Percentiles rank a stretch among this genome's conserved stretches.
Evolutionary conservation across 306 rosid species (phyloP).

Genomic region (Crotalaria pallida): DNA sequence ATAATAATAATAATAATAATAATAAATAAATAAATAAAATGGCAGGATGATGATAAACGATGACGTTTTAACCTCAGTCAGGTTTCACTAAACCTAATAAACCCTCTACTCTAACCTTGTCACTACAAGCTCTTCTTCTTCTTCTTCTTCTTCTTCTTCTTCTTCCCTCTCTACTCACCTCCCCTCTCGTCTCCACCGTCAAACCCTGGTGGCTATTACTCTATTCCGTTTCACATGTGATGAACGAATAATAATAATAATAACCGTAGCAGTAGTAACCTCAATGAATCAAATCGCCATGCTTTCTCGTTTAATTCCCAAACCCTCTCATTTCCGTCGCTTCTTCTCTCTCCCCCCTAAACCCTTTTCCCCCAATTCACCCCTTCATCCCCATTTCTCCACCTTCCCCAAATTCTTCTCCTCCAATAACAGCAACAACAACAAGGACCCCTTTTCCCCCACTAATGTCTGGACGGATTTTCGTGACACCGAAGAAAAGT

Average conservation of each 20-base stretch:
- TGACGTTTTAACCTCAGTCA: neutral
- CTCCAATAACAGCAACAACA: conserved; percentile 20
- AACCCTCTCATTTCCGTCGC: conserved; percentile 53
- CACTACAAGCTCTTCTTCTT: neutral
- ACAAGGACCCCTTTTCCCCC: conserved; percentile 25
- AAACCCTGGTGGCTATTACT: too few species aligned
- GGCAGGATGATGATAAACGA: neutral
- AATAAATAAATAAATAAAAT: too few species aligned
- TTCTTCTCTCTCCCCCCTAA: conserved; percentile 38
- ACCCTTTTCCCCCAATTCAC: neutral
- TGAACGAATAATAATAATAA: conserved; percentile 20
- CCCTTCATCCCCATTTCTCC: conserved; percentile 7
- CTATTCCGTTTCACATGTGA: neutral
- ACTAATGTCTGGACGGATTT: conserved; percentile 41
- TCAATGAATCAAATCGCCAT: conserved; percentile 33
- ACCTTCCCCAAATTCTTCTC: conserved; percentile 43
- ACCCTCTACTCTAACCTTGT: neutral
- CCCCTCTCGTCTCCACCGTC: conserved; percentile 4
- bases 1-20: too few species aligned
- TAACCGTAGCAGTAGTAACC: too few species aligned
- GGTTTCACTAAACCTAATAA: conserved; percentile 16
- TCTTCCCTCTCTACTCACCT: neutral
- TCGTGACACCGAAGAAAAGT: conserved; percentile 35
- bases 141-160: neutral
- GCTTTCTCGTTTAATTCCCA: conserved; percentile 85